Evolutionary conservation across 441 rosid species (phyloP), one percentile per base, ranked within the genome.

Genomic region (Gossypium trilobum): DNA sequence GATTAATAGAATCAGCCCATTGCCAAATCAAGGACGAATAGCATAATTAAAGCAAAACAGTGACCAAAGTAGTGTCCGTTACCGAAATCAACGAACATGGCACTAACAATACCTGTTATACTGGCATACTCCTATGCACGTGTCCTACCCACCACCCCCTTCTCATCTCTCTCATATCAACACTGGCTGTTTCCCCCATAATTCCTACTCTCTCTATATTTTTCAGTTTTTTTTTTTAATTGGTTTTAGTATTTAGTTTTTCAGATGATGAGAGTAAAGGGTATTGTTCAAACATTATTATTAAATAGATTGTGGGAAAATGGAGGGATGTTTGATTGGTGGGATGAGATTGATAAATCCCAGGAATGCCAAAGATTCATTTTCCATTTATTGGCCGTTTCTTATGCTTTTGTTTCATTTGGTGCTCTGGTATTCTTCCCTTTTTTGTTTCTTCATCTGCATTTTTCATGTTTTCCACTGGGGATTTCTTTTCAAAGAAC

Each of bases 341-440:
- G 81, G 88, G 82, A 81, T 29, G 74, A 79, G 60, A 73, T 81
- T n/a, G 70, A 82, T 74, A 74, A 78, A 20, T 83, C 85, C 0
- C 73, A 74, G 46, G 77, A 81, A 59, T 81, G 86, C 82, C 86
- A 85, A 66, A 70, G 71, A 46, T 73, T 70, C 71, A 73, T 85
- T 57, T 85, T 75, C 75, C 73, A 54, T 71, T 69, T 77, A 42
- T 70, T 83, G 51, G 66, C 71, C 73, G 79, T 77, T 23, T 65
- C 85, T 16, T 83, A 85, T 72, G 86, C 81, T 10, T 44, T 81
- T 17, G 79, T 85, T 78, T 83, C 85, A 63, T 48, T 81, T 33
- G 78, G 81, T 75, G 84, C 88, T 44, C 67, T 85, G 79, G 88
- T 85, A 73, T 16, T 59, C 27, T 1, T 22, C 0, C 36, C 51